Percentiles rank a stretch among this genome's conserved stretches.
These are phyloP conservation scores for Coccomyxa sp. DNA, from an alignment of 139 green algal genomes.

Conservation along the genomic window DNA sequence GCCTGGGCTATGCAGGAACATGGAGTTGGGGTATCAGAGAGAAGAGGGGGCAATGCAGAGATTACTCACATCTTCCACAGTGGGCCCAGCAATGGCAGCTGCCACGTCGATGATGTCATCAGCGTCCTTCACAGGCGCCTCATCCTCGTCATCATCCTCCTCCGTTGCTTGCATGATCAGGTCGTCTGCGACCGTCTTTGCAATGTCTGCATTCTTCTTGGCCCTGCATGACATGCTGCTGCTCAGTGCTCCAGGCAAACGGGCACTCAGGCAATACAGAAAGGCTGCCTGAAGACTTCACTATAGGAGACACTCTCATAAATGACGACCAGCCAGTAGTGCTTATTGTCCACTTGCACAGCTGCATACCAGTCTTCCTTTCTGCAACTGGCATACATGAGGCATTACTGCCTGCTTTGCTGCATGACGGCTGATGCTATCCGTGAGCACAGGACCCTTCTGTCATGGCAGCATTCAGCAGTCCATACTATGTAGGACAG, in stretches of 20 bases:
- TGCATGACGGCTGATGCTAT: neutral
- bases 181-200: too few species aligned
- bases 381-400: neutral
- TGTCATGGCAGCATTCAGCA: neutral
- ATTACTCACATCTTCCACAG: too few species aligned
- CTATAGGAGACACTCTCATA: neutral
- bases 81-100: too few species aligned
- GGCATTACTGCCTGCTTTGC: slow-evolving; percentile 2
- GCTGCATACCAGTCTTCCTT: neutral
- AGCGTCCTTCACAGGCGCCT: too few species aligned
- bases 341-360: neutral
- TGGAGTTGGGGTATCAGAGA: too few species aligned
- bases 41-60: too few species aligned
- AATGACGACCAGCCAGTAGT: neutral
- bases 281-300: neutral
- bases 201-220: neutral
- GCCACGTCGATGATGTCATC: too few species aligned
- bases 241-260: too few species aligned
- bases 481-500: neutral
- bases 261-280: too few species aligned
- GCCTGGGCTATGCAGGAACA: too few species aligned
- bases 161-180: too few species aligned
- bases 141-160: too few species aligned
- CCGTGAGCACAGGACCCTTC: neutral
- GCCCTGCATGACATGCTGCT: neutral